Base-by-base conservation (phyloP, 805 yeast genomes). In the Saccharomyces paradoxus region DNA sequence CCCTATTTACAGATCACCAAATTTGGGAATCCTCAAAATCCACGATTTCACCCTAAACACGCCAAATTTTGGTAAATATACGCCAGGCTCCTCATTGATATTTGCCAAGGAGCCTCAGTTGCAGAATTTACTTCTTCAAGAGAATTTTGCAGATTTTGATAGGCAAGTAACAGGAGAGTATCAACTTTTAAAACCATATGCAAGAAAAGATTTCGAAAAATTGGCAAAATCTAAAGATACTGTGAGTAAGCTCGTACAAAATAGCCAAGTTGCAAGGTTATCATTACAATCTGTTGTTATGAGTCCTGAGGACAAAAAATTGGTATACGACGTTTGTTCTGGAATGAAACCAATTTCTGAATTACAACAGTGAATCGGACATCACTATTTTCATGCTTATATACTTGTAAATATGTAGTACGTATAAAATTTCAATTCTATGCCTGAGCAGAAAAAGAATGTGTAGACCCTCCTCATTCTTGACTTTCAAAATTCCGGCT, bases 51-150 rank as follows among this genome's bases (percentile, higher is more conserved):
- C 61, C 21, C 83, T 74, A 68, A 73, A 69, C 61, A 81, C 89
- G 53, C 72, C 75, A 6, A 87, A 87, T 62, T 83, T 86, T 9
- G 97, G 90, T 7, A 79, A 87, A 12, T 72, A 91, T 49, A 76
- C 84, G 2, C 74, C 80, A 8, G 96, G 96, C 0, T 74, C 80
- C 60, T 68, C 67, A 3, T 49, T 66, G 22, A 53, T 56, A 5
- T 49, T 64, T 26, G 59, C 61, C 31, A 61, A 58, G 44, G 70
- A 69, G 49, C 63, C 54, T 29, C 55, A 64, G 26, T 55, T 63
- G 30, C 61, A 61, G n/a, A 68, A 68, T 49, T 29, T 60, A 4
- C 46, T 51, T 3, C 51, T 63, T 7, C 27, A 55, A 2, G 48
- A 56, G 4, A 59, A 65, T 50, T 28, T 51, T 1, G 46, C 56